Evolutionary conservation across 2,329 filamentous ascomycete species (phyloP).

Genomic region (Magnaporthiopsis rhizophila): DNA sequence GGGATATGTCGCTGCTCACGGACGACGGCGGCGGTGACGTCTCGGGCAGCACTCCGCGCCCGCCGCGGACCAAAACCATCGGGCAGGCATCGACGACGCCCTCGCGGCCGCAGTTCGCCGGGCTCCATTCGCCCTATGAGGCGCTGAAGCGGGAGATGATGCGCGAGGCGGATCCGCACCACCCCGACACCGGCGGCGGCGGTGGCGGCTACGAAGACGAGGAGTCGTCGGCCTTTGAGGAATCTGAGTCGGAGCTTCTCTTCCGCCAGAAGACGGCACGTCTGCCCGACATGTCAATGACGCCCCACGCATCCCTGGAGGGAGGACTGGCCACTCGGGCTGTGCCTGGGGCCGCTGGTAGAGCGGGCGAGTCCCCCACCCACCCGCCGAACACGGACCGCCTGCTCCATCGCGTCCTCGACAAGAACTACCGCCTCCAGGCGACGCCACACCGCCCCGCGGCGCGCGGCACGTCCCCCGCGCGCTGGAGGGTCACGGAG

Average conservation of each 20-base stretch:
- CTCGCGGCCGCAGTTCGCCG: slow-evolving; percentile 49
- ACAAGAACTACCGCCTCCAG: slow-evolving; percentile 91
- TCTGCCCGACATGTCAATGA: slow-evolving; percentile 55
- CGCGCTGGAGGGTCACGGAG: slow-evolving; percentile 30
- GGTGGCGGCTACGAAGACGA: slow-evolving; percentile 29
- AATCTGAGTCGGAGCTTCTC: slow-evolving; percentile 36
- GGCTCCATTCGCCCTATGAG: slow-evolving; percentile 72
- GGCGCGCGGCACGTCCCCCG: slow-evolving; percentile 34
- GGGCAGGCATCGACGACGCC: slow-evolving; percentile 42
- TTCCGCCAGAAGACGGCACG: slow-evolving; percentile 43
- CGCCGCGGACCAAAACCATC: slow-evolving; percentile 41
- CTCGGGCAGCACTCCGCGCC: slow-evolving; percentile 60
- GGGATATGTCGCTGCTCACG: slow-evolving; percentile 61
- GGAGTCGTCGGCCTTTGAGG: slow-evolving; percentile 27
- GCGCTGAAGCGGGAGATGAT: slow-evolving; percentile 59
- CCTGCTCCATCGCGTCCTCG: slow-evolving; percentile 81
- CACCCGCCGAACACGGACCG: slow-evolving; percentile 52
- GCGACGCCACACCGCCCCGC: slow-evolving; percentile 69
- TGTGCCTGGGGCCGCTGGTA: slow-evolving; percentile 8
- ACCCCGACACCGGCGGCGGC: slow-evolving; percentile 17
- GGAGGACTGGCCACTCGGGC: slow-evolving; percentile 9
- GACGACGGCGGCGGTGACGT: slow-evolving; percentile 51
- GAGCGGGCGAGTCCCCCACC: slow-evolving; percentile 10
- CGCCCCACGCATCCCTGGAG: slow-evolving; percentile 45
- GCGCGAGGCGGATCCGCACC: slow-evolving; percentile 9